These are phyloP conservation scores for Penicillium coffeae DNA, from an alignment of 495 filamentous ascomycete species.

Conservation along the genomic window DNA sequence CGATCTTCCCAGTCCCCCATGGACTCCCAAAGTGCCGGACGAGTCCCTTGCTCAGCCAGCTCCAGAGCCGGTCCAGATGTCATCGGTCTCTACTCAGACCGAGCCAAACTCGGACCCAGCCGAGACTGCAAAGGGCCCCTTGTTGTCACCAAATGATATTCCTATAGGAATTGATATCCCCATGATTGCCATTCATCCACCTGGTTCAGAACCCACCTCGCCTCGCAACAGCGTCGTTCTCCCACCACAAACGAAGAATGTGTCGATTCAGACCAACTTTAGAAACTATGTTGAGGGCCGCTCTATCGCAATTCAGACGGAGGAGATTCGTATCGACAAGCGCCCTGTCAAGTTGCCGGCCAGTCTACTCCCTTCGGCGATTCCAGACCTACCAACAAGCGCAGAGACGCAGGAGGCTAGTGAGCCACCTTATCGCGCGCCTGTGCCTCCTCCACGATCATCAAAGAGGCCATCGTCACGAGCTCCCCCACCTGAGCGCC, in stretches of 20 bases:
- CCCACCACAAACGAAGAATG: constrained; percentile 61
- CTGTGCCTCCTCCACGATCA: constrained; percentile 33
- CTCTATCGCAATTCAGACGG: constrained; percentile 74
- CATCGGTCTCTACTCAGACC: constrained; percentile 71
- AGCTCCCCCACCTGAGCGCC: constrained; percentile 4
- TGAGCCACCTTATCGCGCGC: constrained; percentile 28
- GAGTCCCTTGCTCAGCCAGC: constrained; percentile 4
- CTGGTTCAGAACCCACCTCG: constrained; percentile 60
- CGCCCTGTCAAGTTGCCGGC: constrained; percentile 69
- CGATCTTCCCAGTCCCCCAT: constrained; percentile 63
- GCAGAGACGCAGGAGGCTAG: constrained; percentile 12
- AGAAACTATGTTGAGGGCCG: constrained; percentile 30
- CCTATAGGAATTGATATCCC: constrained; percentile 45
- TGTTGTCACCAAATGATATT: constrained; percentile 18
- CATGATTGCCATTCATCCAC: constrained; percentile 63
- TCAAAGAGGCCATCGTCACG: constrained; percentile 24
- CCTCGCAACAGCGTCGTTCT: constrained; percentile 56
- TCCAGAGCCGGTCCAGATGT: constrained; percentile 29
- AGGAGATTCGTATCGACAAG: constrained; percentile 76
- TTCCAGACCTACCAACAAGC: constrained; percentile 35
- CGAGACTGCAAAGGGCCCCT: constrained; percentile 8
- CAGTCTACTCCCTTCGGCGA: constrained; percentile 70
- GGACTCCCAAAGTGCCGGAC: constrained; percentile 56
- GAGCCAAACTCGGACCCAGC: constrained; percentile 22
- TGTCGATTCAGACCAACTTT: constrained; percentile 50